Evolutionary conservation across 2,329 filamentous ascomycete genomes (phyloP).

Genomic region (Paecilomyces formosus): DNA sequence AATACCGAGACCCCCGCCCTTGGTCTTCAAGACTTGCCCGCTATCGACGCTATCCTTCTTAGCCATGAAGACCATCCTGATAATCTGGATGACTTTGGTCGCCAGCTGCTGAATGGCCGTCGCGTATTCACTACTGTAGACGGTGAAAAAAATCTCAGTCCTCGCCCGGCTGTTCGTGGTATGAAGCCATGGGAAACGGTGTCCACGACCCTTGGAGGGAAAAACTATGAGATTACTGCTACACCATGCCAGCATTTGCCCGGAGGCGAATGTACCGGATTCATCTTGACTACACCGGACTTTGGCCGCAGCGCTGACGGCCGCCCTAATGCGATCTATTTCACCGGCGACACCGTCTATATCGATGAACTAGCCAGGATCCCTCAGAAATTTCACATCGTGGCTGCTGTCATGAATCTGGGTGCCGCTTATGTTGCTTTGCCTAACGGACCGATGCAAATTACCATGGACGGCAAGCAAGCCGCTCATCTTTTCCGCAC

Average conservation of each 20-base stretch:
- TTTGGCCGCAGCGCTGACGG: constrained; percentile 33
- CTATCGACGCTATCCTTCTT: constrained; percentile 43
- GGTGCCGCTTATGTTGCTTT: constrained; percentile 25
- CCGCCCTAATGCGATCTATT: constrained; percentile 41
- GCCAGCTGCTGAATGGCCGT: constrained; percentile 39
- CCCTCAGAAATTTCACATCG: constrained; percentile 28
- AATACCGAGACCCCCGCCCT: constrained; percentile 29
- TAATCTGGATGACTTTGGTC: constrained; percentile 43
- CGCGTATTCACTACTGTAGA: constrained; percentile 41
- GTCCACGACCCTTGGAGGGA: constrained; percentile 20
- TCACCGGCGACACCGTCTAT: constrained; percentile 45
- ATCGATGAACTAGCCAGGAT: constrained; percentile 33
- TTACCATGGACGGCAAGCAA: constrained; percentile 41
- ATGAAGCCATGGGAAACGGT: constrained; percentile 34
- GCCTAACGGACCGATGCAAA: constrained; percentile 22
- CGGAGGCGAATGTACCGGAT: constrained; percentile 40
- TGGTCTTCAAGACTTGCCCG: constrained; percentile 31
- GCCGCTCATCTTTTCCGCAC: constrained; percentile 32
- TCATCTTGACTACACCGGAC: constrained; percentile 28
- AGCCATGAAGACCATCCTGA: constrained; percentile 47
- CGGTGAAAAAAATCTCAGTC: constrained; percentile 37
- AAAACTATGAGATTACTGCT: constrained; percentile 31
- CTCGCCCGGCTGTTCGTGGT: constrained; percentile 35
- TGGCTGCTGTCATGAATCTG: constrained; percentile 35
- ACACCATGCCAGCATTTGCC: constrained; percentile 41